Conservation (phyloP, 805 yeast genomes). For the Nakazawaea populi region DNA sequence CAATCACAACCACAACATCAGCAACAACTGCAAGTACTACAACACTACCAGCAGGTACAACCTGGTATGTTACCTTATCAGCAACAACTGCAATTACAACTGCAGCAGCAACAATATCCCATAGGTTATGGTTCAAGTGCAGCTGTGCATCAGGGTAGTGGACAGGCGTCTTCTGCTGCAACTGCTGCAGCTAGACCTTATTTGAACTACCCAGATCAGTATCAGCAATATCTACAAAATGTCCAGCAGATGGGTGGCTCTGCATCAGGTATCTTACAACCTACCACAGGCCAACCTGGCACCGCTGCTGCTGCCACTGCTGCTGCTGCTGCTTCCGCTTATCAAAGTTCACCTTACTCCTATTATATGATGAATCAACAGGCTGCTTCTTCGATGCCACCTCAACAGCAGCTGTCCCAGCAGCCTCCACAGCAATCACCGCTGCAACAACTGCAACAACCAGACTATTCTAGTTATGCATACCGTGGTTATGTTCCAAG, state of each 20-base stretch:
- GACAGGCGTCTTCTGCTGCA: neutral
- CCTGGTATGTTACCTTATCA: conserved; percentile 1
- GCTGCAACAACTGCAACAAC: conserved; percentile 1
- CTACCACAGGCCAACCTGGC: neutral
- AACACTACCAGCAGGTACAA: conserved; percentile 1
- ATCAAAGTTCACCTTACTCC: conserved; percentile 4
- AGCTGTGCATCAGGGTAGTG: neutral
- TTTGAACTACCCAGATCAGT: conserved; percentile 10
- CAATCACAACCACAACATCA: conserved; percentile 22
- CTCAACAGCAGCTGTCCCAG: conserved; percentile 4
- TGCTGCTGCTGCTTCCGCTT: neutral
- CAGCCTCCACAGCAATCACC: conserved; percentile 2
- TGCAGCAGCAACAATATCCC: conserved; percentile 2
- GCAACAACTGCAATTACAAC: conserved; percentile 1
- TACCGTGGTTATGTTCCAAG: conserved; percentile 7
- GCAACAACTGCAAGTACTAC: conserved; percentile 34
- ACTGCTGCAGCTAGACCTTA: conserved; percentile 8
- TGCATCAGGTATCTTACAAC: neutral
- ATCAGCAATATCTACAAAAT: conserved; percentile 10
- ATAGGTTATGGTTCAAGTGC: neutral
- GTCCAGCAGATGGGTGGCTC: conserved; percentile 8
- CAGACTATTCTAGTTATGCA: conserved; percentile 3
- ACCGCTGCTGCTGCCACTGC: neutral
- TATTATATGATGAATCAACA: conserved; percentile 11
- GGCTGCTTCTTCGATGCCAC: neutral